Evolutionary conservation across 2,329 filamentous ascomycete species (phyloP), one percentile per base, ranked within the genome.

Genomic region (Raffaelea deltoideospora): DNA sequence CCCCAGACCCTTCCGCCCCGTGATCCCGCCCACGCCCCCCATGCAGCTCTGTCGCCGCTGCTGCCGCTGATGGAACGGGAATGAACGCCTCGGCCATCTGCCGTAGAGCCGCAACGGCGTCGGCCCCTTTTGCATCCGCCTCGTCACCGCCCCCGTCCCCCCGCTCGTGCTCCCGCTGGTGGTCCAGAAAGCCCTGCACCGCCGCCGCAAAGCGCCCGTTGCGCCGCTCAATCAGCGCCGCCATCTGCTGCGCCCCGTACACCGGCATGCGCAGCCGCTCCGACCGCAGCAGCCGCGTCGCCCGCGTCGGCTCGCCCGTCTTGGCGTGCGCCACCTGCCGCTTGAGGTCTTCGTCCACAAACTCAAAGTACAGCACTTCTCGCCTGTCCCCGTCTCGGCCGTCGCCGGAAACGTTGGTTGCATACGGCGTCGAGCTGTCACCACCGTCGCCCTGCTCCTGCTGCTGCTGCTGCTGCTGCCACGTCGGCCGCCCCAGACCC

Each of bases 181-280:
- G 94, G 43, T 82, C 81, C 41, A 98, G 56, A 49, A 92, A 96
- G 0, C 54, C 57, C 53, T 82, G 80, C 41, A 93, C 67, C 0
- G 87, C 83, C 40, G 74, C 78, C 0, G 65, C 65, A 50, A 96
- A 96, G 51, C 87, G 90, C 37, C 63, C 62, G 49, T 95, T 95
- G 33, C 90, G 69, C 59, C 88, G 90, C 57, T 88, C 85, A 47
- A 98, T 95, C 46, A 95, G 55, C 36, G 67, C 71, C 52, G 81
- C 76, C 80, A 96, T 85, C 57, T 94, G 85, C 55, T 87, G 87
- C 56, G 94, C 87, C 44, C 84, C 85, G 59, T 76, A 95, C 9
- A 93, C 82, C 0, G 88, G 90, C 76, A 95, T 85, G 56, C 82
- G 92, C 46, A 96, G 53, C 41, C 84, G 75, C 49, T 94, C 86